phyloP scores from a whole-genome alignment of 2,329 filamentous ascomycete genomes.

The Trichoderma arundinaceum region DNA sequence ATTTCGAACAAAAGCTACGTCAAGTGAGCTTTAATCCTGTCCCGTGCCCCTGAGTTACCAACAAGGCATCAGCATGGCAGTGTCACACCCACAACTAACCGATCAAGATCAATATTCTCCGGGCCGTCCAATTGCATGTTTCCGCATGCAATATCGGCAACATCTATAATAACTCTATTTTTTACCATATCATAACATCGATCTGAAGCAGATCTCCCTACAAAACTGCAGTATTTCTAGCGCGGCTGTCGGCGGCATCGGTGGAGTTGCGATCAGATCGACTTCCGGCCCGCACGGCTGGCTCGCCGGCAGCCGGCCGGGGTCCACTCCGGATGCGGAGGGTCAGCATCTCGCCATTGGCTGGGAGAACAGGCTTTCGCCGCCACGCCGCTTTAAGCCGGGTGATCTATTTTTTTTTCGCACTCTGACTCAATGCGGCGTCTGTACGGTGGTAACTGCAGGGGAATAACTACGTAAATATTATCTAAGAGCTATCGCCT shows the following conservation, averaged over 20 bases:
- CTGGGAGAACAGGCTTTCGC: constrained; percentile 8
- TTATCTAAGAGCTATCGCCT: constrained; percentile 15
- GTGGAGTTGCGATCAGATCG: constrained; percentile 25
- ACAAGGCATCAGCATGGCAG: not conserved
- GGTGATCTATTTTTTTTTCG: not conserved
- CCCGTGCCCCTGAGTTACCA: not conserved
- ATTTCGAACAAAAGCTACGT: not conserved
- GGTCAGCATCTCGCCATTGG: not conserved
- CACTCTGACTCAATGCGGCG: not conserved
- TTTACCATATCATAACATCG: not conserved
- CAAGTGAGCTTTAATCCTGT: not conserved
- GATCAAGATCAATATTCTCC: constrained; percentile 4
- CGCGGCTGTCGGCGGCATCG: constrained; percentile 40
- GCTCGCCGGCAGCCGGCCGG: constrained; percentile 34
- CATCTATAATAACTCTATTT: constrained; percentile 9
- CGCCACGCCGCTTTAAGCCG: constrained; percentile 26
- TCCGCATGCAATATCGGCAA: not conserved
- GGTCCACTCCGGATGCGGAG: constrained; percentile 29
- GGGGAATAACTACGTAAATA: constrained; percentile 12
- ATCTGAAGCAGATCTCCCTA: not conserved
- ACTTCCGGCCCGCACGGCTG: constrained; percentile 26
- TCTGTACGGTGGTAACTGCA: not conserved
- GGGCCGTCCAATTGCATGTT: not conserved
- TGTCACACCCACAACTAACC: not conserved
- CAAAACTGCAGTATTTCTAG: not conserved